Base-by-base conservation (phyloP, 2,329 filamentous ascomycete genomes). In the Fusarium mangiferae region DNA sequence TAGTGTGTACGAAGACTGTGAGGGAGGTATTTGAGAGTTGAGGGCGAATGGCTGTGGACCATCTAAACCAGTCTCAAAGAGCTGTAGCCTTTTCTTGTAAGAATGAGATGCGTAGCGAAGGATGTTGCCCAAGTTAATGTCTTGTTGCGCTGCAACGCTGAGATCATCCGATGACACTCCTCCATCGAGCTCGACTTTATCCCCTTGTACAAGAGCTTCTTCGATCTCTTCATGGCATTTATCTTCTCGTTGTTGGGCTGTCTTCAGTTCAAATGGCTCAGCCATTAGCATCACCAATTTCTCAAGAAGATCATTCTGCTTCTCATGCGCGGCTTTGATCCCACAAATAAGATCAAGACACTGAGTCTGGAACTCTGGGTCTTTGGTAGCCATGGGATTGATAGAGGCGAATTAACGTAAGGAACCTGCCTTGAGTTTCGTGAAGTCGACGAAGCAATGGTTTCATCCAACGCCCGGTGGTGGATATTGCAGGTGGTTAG, bases 301-400 rank as follows among this genome's bases (percentile, higher is more conserved):
- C 39, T 52, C 45, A 6, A 65, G 57, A 24, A 65, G 62, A 20
- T 46, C 46, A 33, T 62, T 65, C 30, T 65, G 62, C 33, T 33
- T 52, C 45, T 62, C 57, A 2, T 39, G 46, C 2, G 56, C 39
- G 5, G 26, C 49, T 12, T 52, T 65, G 10, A 65, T 62, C 22
- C 46, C 39, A 1, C 39, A 33, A 22, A 65, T 39, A 3, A 65
- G 57, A 20, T 52, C 30, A 1, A 65, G 26, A 5, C 62, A 65
- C 12, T 65, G 33, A 6, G 26, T 4, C n/a, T 62, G 38, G 11
- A 65, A 17, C n/a, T 62, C 26, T 26, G 24, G 15, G 4, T 45
- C 26, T 13, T 26, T 26, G 13, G 8, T 2, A n/a, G 24, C n/a
- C 45, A 45, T 51, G 14, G 24, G 7, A 13, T 22, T 4, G 30